Evolutionary conservation across 495 filamentous ascomycete species (phyloP).

Genomic region (Letharia lupina): DNA sequence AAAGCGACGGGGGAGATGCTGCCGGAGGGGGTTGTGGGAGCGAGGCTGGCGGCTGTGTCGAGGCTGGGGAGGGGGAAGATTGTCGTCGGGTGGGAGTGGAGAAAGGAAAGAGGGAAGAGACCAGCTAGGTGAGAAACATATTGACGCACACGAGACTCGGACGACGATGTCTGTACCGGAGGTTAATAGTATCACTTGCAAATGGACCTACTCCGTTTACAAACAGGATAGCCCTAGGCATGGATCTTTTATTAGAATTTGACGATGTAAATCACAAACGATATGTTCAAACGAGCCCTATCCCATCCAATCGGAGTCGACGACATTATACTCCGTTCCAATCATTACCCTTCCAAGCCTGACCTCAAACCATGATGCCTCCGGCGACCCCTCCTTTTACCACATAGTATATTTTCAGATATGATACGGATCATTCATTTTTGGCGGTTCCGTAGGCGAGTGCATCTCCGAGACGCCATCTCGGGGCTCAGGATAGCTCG

Average conservation of each 20-base stretch:
- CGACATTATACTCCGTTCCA: neutral
- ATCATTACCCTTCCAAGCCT: neutral
- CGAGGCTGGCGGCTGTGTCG: too few relatives aligned
- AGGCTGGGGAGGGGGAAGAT: too few relatives aligned
- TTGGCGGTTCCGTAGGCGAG: neutral
- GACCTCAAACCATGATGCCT: neutral
- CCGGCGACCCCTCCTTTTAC: neutral
- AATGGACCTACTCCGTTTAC: neutral
- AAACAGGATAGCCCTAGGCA: neutral
- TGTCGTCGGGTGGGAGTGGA: too few relatives aligned
- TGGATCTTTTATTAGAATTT: neutral
- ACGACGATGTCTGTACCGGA: too few relatives aligned
- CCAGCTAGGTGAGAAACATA: too few relatives aligned
- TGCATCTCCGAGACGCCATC: conserved; percentile 3
- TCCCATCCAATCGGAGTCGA: neutral
- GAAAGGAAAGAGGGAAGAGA: too few relatives aligned
- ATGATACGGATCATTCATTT: neutral
- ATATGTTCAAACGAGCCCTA: neutral
- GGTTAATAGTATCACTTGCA: too few relatives aligned
- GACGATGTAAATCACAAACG: neutral
- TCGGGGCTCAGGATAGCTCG: neutral
- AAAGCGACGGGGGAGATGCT: too few relatives aligned
- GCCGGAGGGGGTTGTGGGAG: too few relatives aligned
- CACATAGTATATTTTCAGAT: neutral
- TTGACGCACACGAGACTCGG: too few relatives aligned